Percentiles rank a stretch among this genome's conserved stretches.
These are phyloP conservation scores for Euclidium syriacum DNA, from an alignment of 345 rosid genomes.

Conservation along the genomic window DNA sequence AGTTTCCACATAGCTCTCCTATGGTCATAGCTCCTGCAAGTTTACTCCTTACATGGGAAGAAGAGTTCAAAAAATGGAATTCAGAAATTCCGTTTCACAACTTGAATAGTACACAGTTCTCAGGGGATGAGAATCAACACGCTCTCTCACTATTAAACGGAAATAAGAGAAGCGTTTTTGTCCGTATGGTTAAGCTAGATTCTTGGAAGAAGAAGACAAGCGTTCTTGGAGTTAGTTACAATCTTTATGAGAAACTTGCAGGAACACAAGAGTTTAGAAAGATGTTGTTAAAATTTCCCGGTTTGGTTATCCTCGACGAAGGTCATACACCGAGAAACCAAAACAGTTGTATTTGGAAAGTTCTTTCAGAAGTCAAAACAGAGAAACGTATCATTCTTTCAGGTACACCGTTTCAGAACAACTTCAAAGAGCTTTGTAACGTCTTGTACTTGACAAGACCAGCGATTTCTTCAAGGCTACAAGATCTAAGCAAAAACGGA, in stretches of 20 bases:
- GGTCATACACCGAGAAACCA: constrained; percentile 58
- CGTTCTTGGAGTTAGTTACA: constrained; percentile 46
- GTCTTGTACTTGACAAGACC: constrained; percentile 40
- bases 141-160: constrained; percentile 11
- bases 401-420: constrained; percentile 69
- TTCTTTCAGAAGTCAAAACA: no score
- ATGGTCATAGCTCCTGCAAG: constrained; percentile 56
- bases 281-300: constrained; percentile 35
- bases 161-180: background rate
- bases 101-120: constrained; percentile 32
- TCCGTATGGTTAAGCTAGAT: constrained; percentile 40
- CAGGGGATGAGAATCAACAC: constrained; percentile 32
- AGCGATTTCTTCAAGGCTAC: background rate
- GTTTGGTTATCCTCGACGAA: constrained; percentile 53
- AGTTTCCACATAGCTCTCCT: constrained; percentile 41
- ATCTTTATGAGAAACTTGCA: constrained; percentile 37
- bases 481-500: constrained; percentile 28
- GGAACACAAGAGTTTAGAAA: constrained; percentile 5
- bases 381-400: constrained; percentile 60
- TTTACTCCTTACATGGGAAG: no score
- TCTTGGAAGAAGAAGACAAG: constrained; percentile 45
- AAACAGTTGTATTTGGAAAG: constrained; percentile 38
- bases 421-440: constrained; percentile 49
- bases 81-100: constrained; percentile 43
- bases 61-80: constrained; percentile 52